A percentile compares a stretch with the other conserved stretches of the same genome.
Evolutionary conservation across 768 basidiomycete species (phyloP).

Genomic region (Lactifluus volemus): DNA sequence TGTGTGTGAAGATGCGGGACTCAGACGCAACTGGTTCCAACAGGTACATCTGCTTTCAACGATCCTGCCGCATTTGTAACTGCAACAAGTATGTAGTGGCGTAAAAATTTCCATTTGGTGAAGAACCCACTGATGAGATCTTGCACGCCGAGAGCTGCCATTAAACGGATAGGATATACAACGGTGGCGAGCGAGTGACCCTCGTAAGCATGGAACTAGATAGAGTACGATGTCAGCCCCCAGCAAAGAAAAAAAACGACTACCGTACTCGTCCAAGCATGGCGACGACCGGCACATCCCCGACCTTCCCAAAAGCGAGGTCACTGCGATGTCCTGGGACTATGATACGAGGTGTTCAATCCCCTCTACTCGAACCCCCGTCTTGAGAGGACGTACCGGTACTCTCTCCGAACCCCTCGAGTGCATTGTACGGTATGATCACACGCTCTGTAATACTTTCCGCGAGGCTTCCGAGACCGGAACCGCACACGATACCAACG

Average conservation of each 20-base stretch:
- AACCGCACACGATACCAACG: constrained; percentile 83
- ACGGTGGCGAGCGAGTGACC: constrained; percentile 64
- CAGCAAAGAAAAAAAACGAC: too few relatives aligned
- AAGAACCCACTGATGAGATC: constrained; percentile 58
- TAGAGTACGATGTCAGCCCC: neutral
- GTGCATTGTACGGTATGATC: constrained; percentile 52
- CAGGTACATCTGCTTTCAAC: constrained; percentile 59
- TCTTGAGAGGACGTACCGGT: constrained; percentile 43
- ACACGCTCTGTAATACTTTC: constrained; percentile 47
- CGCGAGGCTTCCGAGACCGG: constrained; percentile 71
- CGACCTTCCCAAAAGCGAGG: constrained; percentile 74
- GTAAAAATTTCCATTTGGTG: neutral
- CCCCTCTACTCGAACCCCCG: neutral
- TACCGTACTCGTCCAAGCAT: constrained; percentile 75
- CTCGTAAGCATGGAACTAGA: constrained; percentile 79
- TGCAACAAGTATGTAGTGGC: constrained; percentile 23
- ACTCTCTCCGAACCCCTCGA: constrained; percentile 69
- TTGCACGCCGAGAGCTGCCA: constrained; percentile 70
- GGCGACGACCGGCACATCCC: constrained; percentile 72
- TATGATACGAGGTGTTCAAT: constrained; percentile 22
- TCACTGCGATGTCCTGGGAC: constrained; percentile 77
- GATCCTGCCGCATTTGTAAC: constrained; percentile 88
- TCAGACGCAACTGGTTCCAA: constrained; percentile 59
- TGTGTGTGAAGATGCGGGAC: too few relatives aligned
- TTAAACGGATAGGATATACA: constrained; percentile 69